A percentile compares a stretch with the other conserved stretches of the same genome.
These are phyloP conservation scores for Bonia amplexicaulis DNA, from an alignment of 176 grass and related monocot species.

Conservation along the genomic window DNA sequence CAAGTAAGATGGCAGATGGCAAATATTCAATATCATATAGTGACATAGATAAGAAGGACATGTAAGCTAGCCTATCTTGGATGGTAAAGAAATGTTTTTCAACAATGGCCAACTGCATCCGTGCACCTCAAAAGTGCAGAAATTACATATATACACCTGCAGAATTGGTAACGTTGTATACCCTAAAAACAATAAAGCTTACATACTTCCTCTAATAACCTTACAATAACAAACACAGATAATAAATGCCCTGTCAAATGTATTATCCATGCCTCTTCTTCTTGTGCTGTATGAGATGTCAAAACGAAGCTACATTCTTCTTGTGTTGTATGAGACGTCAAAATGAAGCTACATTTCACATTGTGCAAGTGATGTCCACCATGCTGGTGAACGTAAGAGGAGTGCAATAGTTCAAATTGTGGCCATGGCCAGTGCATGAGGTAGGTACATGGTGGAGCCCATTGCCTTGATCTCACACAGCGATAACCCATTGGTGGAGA, in stretches of 20 bases:
- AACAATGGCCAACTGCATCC: not conserved
- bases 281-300: too few relatives aligned
- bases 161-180: not conserved
- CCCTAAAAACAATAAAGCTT: not conserved
- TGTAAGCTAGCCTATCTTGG: not conserved
- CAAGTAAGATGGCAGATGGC: not conserved
- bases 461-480: not conserved
- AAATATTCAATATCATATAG: constrained; percentile 1
- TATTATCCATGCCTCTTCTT: not conserved
- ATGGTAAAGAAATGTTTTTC: not conserved
- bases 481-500: not conserved
- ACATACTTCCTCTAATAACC: not conserved
- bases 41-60: not conserved
- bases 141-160: not conserved
- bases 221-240: not conserved
- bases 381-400: not conserved
- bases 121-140: not conserved
- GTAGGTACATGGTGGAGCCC: not conserved
- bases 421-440: not conserved
- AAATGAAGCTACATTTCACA: not conserved
- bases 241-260: not conserved
- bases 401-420: not conserved
- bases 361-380: not conserved
- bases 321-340: not conserved
- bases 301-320: too few relatives aligned